Conservation (phyloP, 441 rosid species). For the Mallotus japonicus region DNA sequence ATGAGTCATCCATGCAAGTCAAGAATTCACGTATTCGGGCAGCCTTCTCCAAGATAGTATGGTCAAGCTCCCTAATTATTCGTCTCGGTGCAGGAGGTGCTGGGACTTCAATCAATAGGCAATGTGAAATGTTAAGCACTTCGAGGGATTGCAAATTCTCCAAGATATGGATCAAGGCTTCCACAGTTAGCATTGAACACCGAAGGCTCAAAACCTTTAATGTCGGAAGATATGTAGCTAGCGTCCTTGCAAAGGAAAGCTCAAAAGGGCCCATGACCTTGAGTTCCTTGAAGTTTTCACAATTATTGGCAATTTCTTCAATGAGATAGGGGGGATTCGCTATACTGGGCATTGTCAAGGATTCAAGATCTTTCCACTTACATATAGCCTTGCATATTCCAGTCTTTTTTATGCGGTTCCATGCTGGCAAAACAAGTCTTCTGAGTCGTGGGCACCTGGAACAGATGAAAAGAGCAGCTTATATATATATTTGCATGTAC, state of each 20-base stretch:
- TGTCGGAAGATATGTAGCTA: slow-evolving; percentile 46
- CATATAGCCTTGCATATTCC: slow-evolving; percentile 73
- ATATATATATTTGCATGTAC: not conserved
- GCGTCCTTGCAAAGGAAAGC: slow-evolving; percentile 46
- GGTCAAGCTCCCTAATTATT: slow-evolving; percentile 50
- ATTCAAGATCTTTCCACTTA: slow-evolving; percentile 73
- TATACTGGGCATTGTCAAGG: slow-evolving; percentile 89
- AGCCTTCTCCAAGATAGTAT: slow-evolving; percentile 53
- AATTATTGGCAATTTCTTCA: slow-evolving; percentile 67
- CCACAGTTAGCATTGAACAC: slow-evolving; percentile 54
- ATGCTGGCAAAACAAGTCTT: slow-evolving; percentile 74
- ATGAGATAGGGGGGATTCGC: slow-evolving; percentile 63
- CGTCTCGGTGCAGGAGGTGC: slow-evolving; percentile 40
- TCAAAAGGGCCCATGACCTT: slow-evolving; percentile 89
- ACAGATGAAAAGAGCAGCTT: slow-evolving; percentile 14
- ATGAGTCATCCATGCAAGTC: slow-evolving; percentile 62
- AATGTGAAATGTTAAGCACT: slow-evolving; percentile 84
- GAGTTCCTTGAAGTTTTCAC: slow-evolving; percentile 61
- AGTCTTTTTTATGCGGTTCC: slow-evolving; percentile 77
- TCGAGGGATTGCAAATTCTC: slow-evolving; percentile 57
- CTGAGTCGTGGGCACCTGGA: slow-evolving; percentile 61
- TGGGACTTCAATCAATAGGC: slow-evolving; percentile 48
- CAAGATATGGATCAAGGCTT: slow-evolving; percentile 54
- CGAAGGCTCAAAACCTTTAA: slow-evolving; percentile 70
- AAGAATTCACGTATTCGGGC: slow-evolving; percentile 50